Base-by-base conservation (phyloP, 352 stramenopile genomes). In the Phytophthora pseudosyringae region DNA sequence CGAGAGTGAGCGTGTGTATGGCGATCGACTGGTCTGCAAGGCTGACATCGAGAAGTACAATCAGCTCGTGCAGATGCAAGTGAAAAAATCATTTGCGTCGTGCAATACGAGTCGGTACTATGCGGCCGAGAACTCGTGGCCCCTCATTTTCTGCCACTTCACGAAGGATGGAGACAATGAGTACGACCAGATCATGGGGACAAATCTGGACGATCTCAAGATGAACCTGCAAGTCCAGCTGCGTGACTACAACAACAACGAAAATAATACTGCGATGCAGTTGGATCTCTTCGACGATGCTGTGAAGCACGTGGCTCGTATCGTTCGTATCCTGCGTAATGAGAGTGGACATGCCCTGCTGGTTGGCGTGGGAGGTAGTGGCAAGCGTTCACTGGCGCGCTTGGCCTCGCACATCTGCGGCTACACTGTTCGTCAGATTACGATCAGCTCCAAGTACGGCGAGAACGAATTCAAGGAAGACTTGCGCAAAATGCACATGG, bases 391-490 rank as follows among this genome's bases (percentile, higher is more conserved):
- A 2, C 76, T 99, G 5, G 89, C 91, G 16, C 88, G 96, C 2
- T 71, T 99, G 1, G 94, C 96, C 16, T 95, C 94, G 4, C 95
- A 98, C 46, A 97, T 99, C 49, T 98, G 93, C 59, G 90, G 86
- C 10, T 98, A 93, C 67, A 80, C 76, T 13, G 89, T 98, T 21
- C 82, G 78, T 3, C 93, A 98, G 69, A 98, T 99, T 69, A 93
- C 95, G 11, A 98, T 99, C 67, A 97, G 87, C 40, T 94, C 88
- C 26, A 98, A 95, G 44, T 99, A 99, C 66, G 86, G 87, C 12
- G 91, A 98, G 56, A 97, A 97, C 63, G 95, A 98, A 69, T 96
- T 99, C 55, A 99, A 99, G 62, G 96, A 99, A 63, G 95, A 99
- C 69, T 67, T 99, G 51, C 95, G 97, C 45, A 91, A 88, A 58